A percentile compares a stretch with the other conserved stretches of the same genome.
Evolutionary conservation across 1,139 yeast genomes (phyloP).

Genomic region (Sporopachydermia cereana): DNA sequence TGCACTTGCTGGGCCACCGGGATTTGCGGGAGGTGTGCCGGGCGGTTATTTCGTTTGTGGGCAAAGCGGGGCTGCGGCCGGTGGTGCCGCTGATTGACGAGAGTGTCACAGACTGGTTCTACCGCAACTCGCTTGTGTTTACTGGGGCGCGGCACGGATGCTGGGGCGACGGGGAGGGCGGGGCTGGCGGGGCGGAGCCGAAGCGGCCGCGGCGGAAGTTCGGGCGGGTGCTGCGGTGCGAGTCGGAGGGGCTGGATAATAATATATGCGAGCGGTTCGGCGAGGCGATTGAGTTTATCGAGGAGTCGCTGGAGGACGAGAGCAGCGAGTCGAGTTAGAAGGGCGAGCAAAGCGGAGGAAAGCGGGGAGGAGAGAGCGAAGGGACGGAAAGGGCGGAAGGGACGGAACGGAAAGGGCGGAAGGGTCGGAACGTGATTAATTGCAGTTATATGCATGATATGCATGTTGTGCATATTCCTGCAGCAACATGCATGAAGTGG

Average conservation of each 20-base stretch:
- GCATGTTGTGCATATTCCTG: too few species aligned
- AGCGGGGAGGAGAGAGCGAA: too few species aligned
- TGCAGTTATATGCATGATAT: too few species aligned
- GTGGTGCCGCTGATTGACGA: constrained; percentile 84
- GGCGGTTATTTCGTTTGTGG: constrained; percentile 64
- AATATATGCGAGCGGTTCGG: constrained; percentile 73
- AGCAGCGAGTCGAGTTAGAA: neutral
- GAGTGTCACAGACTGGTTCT: constrained; percentile 83
- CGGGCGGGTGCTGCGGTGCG: constrained; percentile 75
- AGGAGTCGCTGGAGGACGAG: constrained; percentile 61
- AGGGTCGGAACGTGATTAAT: too few species aligned
- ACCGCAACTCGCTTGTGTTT: constrained; percentile 73
- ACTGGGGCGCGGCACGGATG: constrained; percentile 65
- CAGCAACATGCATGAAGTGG: too few species aligned
- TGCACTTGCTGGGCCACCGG: constrained; percentile 80
- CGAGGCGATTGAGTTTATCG: constrained; percentile 72
- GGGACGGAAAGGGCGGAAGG: too few species aligned
- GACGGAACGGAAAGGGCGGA: too few species aligned
- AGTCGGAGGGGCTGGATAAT: constrained; percentile 57
- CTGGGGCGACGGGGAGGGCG: constrained; percentile 45
- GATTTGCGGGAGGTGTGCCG: constrained; percentile 51
- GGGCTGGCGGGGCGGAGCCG: constrained; percentile 31
- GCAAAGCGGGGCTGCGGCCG: constrained; percentile 54
- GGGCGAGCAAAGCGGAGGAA: too few species aligned
- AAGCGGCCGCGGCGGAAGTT: constrained; percentile 81